Evolutionary conservation across 257 asterid genomes (phyloP).

Genomic region (Salvia miltiorrhiza): DNA sequence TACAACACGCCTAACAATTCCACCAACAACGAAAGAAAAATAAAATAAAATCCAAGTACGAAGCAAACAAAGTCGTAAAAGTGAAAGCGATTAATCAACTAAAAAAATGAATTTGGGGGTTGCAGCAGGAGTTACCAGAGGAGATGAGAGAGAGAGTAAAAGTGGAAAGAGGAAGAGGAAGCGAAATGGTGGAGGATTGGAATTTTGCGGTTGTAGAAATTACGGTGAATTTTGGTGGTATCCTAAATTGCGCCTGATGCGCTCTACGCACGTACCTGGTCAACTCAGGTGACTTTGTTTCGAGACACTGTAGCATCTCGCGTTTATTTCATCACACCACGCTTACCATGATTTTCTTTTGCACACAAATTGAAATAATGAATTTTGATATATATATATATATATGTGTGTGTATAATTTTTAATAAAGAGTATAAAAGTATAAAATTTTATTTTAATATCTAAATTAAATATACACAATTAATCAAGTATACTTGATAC

Average conservation of each 20-base stretch:
- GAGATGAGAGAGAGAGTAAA: not conserved
- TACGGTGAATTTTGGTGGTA: conserved; percentile 18
- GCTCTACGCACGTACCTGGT: conserved; percentile 11
- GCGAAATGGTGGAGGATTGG: conserved; percentile 27
- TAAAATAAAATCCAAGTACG: not conserved
- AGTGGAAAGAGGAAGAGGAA: not conserved
- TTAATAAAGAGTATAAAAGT: no score
- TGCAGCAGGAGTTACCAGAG: not conserved
- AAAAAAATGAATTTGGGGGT: not conserved
- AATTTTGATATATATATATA: no score
- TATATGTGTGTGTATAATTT: no score
- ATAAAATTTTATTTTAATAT: no score
- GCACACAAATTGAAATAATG: no score
- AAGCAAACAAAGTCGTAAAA: not conserved
- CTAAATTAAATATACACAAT: no score
- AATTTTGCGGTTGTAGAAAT: conserved; percentile 34
- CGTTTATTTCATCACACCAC: no score
- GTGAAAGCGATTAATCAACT: conserved; percentile 6
- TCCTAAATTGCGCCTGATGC: conserved; percentile 19
- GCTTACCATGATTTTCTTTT: no score
- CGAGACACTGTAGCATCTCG: not conserved
- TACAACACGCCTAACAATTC: not conserved
- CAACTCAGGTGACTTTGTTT: not conserved
- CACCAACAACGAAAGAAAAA: not conserved
- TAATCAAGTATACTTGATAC: no score